These are phyloP conservation scores for Nemania sp. DNA, from an alignment of 2,329 filamentous ascomycete genomes.

Conservation along the genomic window DNA sequence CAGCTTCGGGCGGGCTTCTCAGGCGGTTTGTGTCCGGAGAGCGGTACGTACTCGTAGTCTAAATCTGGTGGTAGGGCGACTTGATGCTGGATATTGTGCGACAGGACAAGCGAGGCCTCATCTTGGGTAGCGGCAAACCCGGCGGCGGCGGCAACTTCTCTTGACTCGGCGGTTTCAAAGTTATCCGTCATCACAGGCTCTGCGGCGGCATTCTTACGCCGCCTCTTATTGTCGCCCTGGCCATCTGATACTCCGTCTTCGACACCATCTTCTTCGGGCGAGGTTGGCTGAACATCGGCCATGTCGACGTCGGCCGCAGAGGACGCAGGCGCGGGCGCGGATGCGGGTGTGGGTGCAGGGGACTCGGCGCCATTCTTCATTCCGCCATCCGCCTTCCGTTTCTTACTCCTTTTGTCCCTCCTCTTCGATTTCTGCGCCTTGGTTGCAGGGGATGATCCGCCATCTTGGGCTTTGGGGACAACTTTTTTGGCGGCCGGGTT, in stretches of 20 bases:
- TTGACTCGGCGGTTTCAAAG: constrained; percentile 92
- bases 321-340: constrained; percentile 34
- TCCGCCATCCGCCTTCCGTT: constrained; percentile 81
- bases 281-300: constrained; percentile 41
- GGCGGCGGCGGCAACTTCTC: constrained; percentile 81
- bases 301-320: constrained; percentile 42
- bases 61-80: constrained; percentile 92
- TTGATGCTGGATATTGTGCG: constrained; percentile 98
- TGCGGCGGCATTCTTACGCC: constrained; percentile 65
- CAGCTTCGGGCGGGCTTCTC: constrained; percentile 81
- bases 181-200: constrained; percentile 87
- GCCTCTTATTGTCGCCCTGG: constrained; percentile 63
- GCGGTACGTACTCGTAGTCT: constrained; percentile 92
- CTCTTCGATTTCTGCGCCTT: constrained; percentile 50
- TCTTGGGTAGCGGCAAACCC: constrained; percentile 62
- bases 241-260: constrained; percentile 47
- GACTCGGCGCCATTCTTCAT: constrained; percentile 57
- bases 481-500: constrained; percentile 55
- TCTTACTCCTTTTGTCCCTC: constrained; percentile 65
- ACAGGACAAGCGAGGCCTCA: constrained; percentile 76
- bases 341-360: constrained; percentile 22
- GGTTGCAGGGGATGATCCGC: constrained; percentile 34
- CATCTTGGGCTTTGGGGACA: constrained; percentile 38
- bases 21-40: constrained; percentile 90
- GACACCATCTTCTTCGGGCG: constrained; percentile 41